A percentile compares a stretch with the other conserved stretches of the same genome.
Evolutionary conservation across 768 basidiomycete species (phyloP).

Genomic region (Lentinula edodes): DNA sequence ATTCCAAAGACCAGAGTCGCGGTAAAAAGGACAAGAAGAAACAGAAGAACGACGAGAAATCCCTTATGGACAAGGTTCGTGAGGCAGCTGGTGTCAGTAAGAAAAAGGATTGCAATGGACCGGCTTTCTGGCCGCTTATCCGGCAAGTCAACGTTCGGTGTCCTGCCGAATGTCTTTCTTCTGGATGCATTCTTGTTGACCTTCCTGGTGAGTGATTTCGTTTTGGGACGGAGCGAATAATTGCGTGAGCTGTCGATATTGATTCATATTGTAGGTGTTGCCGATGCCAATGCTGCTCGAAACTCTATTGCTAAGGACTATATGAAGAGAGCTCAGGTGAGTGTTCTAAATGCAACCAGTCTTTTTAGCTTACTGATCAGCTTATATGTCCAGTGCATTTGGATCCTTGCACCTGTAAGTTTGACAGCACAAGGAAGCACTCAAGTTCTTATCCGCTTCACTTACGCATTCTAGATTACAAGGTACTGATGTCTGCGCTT

Average conservation of each 20-base stretch:
- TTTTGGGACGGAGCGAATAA: no score
- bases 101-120: conserved; percentile 22
- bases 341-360: conserved; percentile 10
- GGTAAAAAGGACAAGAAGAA: conserved; percentile 38
- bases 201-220: conserved; percentile 40
- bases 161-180: conserved; percentile 43
- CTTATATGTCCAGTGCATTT: conserved; percentile 32
- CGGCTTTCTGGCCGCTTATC: conserved; percentile 60
- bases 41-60: conserved; percentile 30
- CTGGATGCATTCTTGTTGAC: conserved; percentile 61
- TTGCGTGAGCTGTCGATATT: background rate
- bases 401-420: conserved; percentile 62
- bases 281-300: conserved; percentile 60
- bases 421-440: background rate
- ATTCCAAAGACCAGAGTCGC: conserved; percentile 57
- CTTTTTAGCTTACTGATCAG: background rate
- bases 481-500: background rate
- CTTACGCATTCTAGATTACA: conserved; percentile 11
- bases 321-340: conserved; percentile 49
- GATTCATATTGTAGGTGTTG: conserved; percentile 33
- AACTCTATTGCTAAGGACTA: conserved; percentile 60
- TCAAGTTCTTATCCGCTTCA: background rate
- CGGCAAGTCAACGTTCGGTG: conserved; percentile 58
- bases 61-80: conserved; percentile 27
- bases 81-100: conserved; percentile 16